Evolutionary conservation across 192 early-diverging fungal genomes (phyloP).

Genomic region (Paraglomus occultum): DNA sequence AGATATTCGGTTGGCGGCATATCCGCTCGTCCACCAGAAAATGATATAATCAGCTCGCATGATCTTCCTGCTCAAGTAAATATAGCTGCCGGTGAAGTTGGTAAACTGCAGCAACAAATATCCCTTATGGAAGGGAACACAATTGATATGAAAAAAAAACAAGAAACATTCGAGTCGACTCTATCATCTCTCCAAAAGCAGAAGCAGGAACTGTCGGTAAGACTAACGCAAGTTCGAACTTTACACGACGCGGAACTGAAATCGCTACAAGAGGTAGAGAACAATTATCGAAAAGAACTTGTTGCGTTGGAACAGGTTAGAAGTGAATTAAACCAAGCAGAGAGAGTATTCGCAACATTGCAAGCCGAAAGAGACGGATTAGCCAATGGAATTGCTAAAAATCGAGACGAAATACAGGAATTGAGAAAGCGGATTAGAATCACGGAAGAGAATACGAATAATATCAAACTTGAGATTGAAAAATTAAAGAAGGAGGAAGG

Average conservation of each 20-base stretch:
- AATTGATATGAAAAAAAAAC: slow-evolving; percentile 55
- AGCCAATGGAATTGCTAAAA: slow-evolving; percentile 40
- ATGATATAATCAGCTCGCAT: slow-evolving; percentile 49
- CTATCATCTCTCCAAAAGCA: slow-evolving; percentile 55
- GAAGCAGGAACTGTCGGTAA: slow-evolving; percentile 61
- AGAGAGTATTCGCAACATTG: slow-evolving; percentile 43
- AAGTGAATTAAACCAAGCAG: slow-evolving; percentile 51
- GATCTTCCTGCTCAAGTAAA: slow-evolving; percentile 48
- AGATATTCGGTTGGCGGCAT: background rate
- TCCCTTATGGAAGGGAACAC: slow-evolving; percentile 48
- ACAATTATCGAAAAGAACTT: slow-evolving; percentile 45
- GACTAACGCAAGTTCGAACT: slow-evolving; percentile 54
- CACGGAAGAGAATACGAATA: slow-evolving; percentile 55
- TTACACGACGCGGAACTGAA: slow-evolving; percentile 60
- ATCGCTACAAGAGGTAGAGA: slow-evolving; percentile 55
- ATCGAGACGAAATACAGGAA: slow-evolving; percentile 47
- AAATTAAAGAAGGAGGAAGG: slow-evolving; percentile 55
- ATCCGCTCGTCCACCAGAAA: slow-evolving; percentile 14
- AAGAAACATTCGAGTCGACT: slow-evolving; percentile 54
- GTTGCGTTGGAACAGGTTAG: slow-evolving; percentile 43
- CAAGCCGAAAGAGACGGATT: slow-evolving; percentile 52
- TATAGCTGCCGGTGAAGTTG: slow-evolving; percentile 60
- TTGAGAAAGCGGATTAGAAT: slow-evolving; percentile 45
- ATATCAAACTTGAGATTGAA: slow-evolving; percentile 52
- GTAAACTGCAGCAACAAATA: slow-evolving; percentile 59